Conservation (phyloP, 2,329 filamentous ascomycete species). For the Penicillium digitatum region DNA sequence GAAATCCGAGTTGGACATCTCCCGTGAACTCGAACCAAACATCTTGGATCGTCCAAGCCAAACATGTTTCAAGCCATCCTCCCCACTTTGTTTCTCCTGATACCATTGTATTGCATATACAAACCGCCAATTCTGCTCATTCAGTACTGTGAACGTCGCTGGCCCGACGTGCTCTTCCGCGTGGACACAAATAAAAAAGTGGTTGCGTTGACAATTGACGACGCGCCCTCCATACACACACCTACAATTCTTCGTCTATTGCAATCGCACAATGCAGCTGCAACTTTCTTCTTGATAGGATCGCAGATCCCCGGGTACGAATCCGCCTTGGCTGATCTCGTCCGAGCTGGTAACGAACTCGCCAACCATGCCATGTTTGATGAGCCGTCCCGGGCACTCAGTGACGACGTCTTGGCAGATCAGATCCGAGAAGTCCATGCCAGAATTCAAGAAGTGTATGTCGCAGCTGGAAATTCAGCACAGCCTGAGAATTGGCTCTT, state of each 20-base stretch:
- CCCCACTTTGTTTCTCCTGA: constrained; percentile 25
- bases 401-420: constrained; percentile 54
- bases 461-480: constrained; percentile 27
- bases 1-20: not conserved
- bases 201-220: constrained; percentile 81
- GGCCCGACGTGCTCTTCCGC: constrained; percentile 77
- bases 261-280: constrained; percentile 61
- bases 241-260: constrained; percentile 65
- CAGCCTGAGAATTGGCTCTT: constrained; percentile 62
- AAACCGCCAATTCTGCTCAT: constrained; percentile 73
- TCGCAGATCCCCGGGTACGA: constrained; percentile 62
- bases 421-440: constrained; percentile 65
- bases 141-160: constrained; percentile 63
- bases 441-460: constrained; percentile 57
- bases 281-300: constrained; percentile 88
- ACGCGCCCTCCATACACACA: constrained; percentile 73
- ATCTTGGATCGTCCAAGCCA: not conserved
- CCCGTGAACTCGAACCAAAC: not conserved
- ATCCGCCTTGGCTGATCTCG: constrained; percentile 53
- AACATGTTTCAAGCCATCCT: constrained; percentile 37
- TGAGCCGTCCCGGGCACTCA: constrained; percentile 65
- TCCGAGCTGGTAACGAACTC: constrained; percentile 65
- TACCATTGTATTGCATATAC: constrained; percentile 68
- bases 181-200: constrained; percentile 57
- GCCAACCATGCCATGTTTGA: constrained; percentile 89